Percentiles rank a stretch among this genome's conserved stretches.
Evolutionary conservation across 257 asterid genomes (phyloP).

Genomic region (Petunia axillaris): DNA sequence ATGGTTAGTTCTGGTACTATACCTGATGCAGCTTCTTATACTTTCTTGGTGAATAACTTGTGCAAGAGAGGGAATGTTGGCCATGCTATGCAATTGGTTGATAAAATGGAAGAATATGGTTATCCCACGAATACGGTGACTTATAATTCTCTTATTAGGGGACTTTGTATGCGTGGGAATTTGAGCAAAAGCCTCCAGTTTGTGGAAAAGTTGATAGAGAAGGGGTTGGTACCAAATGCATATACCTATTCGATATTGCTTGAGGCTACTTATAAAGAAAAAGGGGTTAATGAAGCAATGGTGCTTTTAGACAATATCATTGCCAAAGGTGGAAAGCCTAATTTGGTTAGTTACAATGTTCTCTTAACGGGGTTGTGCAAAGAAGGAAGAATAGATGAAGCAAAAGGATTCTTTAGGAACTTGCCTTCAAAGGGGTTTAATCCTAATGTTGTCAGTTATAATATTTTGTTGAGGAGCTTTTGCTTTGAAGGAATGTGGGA

Average conservation of each 20-base stretch:
- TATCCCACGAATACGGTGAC: conserved; percentile 68
- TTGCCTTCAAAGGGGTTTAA: conserved; percentile 67
- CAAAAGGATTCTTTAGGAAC: conserved; percentile 64
- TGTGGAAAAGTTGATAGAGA: conserved; percentile 66
- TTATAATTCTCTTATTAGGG: conserved; percentile 74
- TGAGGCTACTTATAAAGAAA: conserved; percentile 86
- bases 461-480: conserved; percentile 80
- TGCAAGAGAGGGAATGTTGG: conserved; percentile 89
- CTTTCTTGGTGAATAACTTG: conserved; percentile 68
- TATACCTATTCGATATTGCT: conserved; percentile 83
- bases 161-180: conserved; percentile 79
- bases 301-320: conserved; percentile 66
- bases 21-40: conserved; percentile 74
- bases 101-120: conserved; percentile 82
- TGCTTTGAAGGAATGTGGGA: conserved; percentile 80
- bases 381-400: conserved; percentile 80
- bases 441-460: conserved; percentile 89
- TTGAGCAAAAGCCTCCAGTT: conserved; percentile 63
- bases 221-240: conserved; percentile 86
- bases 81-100: conserved; percentile 87
- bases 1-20: conserved; percentile 64
- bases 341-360: conserved; percentile 83
- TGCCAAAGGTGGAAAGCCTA: conserved; percentile 75
- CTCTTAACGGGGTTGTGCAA: conserved; percentile 81
- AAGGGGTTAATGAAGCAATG: conserved; percentile 82